A percentile compares a stretch with the other conserved stretches of the same genome.
phyloP scores from a whole-genome alignment of 192 early-diverging fungal species.

The Geranomyces variabilis region DNA sequence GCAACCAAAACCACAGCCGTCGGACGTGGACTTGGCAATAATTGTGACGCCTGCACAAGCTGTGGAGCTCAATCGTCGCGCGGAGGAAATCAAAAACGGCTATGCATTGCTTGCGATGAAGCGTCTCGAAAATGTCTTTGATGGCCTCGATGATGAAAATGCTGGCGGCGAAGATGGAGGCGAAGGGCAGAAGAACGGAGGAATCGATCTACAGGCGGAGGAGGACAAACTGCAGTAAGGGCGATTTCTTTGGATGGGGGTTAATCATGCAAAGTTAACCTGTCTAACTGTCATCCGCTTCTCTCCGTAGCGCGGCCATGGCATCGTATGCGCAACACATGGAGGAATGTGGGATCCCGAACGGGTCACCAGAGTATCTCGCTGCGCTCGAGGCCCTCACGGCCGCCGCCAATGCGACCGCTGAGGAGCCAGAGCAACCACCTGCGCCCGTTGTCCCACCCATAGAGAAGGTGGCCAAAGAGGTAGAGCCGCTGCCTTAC shows the following conservation, averaged over 20 bases:
- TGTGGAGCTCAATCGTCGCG: slow-evolving; percentile 31
- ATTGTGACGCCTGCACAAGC: slow-evolving; percentile 34
- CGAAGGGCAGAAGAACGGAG: neutral
- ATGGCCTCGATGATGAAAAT: slow-evolving; percentile 18
- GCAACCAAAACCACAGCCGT: neutral
- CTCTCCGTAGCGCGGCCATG: slow-evolving; percentile 17
- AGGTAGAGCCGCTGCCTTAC: slow-evolving; percentile 15
- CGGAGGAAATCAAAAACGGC: slow-evolving; percentile 35
- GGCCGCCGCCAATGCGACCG: neutral
- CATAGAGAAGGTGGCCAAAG: neutral
- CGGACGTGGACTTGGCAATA: slow-evolving; percentile 17
- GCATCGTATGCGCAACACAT: slow-evolving; percentile 23
- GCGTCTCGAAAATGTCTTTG: slow-evolving; percentile 27
- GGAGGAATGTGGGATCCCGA: slow-evolving; percentile 19
- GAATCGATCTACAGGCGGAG: slow-evolving; percentile 18
- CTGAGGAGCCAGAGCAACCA: neutral
- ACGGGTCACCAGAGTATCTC: slow-evolving; percentile 13
- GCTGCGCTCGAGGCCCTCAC: slow-evolving; percentile 19
- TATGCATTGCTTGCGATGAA: slow-evolving; percentile 39
- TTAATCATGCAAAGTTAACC: neutral
- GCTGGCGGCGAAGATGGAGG: neutral
- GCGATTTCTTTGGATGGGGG: neutral
- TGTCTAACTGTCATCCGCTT: neutral
- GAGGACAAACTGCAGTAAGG: slow-evolving; percentile 32
- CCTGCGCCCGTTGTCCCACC: neutral